Evolutionary conservation across 2,329 filamentous ascomycete genomes (phyloP), one percentile per base, ranked within the genome.

Genomic region (Fusarium austroafricanum): DNA sequence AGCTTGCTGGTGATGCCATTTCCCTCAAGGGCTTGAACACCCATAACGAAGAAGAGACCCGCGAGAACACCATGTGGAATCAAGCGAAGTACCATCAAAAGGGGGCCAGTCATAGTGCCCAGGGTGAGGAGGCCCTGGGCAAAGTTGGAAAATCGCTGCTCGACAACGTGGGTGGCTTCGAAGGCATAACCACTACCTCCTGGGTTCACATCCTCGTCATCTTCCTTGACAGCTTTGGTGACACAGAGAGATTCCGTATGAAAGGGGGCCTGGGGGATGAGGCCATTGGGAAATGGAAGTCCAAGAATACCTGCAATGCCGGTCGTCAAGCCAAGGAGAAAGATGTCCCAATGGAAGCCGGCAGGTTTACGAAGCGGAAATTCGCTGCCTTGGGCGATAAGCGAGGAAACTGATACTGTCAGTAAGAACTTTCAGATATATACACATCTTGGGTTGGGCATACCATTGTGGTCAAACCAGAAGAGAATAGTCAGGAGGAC

Each of bases 381-480:
- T 74, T 95, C 92, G 65, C 90, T 94, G 49, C 92, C 92, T 75
- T 95, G 92, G 12, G 92, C 91, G 54, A 94, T 94, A 29, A 95
- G 86, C 8, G 92, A 93, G 1, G 92, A 94, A 3, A 94, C 92
- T 63, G 5, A 18, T 12, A 18, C 10, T 14, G 33, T 55, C 17
- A 51, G 51, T 67, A 5, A 21, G 4, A n/a, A 3, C 26, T 63
- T 55, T 67, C n/a, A 35, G 15, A 26, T 8, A 26, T 9, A 12
- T 9, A 4, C 7, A 45, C 23, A 50, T 4, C 15, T 12, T 29
- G 12, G 11, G 42, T 10, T 33, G 5, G 47, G 67, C 81, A 64
- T 81, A 92, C 90, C 90, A 71, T 96, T 96, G 75, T 96, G 93
- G 74, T 96, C 93, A 76, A 96, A 96, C 82, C 91, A 96, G 76